These are phyloP conservation scores for Neurospora hispaniola DNA, from an alignment of 495 filamentous ascomycete genomes.

Conservation along the genomic window DNA sequence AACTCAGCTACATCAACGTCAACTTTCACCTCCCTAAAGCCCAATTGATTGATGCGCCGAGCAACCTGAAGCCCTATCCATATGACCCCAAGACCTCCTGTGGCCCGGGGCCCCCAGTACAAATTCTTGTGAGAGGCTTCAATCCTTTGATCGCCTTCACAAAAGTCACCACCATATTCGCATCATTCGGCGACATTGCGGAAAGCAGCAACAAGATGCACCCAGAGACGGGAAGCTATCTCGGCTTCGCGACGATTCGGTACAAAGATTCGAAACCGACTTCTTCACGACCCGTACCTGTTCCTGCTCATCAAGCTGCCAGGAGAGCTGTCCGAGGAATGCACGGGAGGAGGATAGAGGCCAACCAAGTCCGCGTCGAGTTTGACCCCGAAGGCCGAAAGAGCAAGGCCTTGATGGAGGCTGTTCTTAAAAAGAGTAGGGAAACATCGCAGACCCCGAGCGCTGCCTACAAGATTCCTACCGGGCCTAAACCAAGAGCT, in stretches of 20 bases:
- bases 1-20: slow-evolving; percentile 47
- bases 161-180: slow-evolving; percentile 70
- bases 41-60: slow-evolving; percentile 64
- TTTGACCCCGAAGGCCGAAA: slow-evolving; percentile 78
- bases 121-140: slow-evolving; percentile 87
- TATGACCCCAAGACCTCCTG: slow-evolving; percentile 74
- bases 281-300: slow-evolving; percentile 31
- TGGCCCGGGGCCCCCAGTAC: slow-evolving; percentile 76
- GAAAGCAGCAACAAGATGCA: slow-evolving; percentile 85
- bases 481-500: slow-evolving; percentile 22
- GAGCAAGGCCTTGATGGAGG: slow-evolving; percentile 62
- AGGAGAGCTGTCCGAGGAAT: slow-evolving; percentile 61
- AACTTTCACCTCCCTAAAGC: slow-evolving; percentile 64
- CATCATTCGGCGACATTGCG: slow-evolving; percentile 78
- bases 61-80: slow-evolving; percentile 61
- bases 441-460: slow-evolving; percentile 27
- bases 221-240: slow-evolving; percentile 81
- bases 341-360: slow-evolving; percentile 61
- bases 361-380: slow-evolving; percentile 64
- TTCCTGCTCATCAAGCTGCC: slow-evolving; percentile 66
- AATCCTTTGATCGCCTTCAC: slow-evolving; percentile 75
- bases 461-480: slow-evolving; percentile 24
- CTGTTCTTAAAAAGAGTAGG: slow-evolving; percentile 53
- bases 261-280: slow-evolving; percentile 63
- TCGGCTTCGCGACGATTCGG: slow-evolving; percentile 83